Evolutionary conservation across 306 rosid genomes (phyloP), one percentile per base, ranked within the genome.

Genomic region (Dryas alaskensis): DNA sequence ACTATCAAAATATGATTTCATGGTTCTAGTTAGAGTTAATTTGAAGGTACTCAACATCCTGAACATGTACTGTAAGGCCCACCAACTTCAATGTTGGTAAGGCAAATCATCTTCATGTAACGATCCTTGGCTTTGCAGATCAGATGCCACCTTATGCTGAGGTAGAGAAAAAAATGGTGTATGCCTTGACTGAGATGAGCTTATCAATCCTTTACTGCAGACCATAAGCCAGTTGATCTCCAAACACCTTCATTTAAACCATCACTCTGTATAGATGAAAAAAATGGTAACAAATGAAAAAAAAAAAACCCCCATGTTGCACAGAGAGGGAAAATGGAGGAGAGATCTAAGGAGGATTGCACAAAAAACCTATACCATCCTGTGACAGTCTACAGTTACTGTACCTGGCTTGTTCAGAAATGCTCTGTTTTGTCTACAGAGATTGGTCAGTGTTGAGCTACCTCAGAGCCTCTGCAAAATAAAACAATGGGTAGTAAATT

Each of bases 281-380:
- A 31, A 22, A 22, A 22, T 22, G 22, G 22, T n/a, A n/a, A n/a
- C n/a, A n/a, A n/a, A n/a, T n/a, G n/a, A n/a, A n/a, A n/a, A n/a
- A 22, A 22, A 22, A 22, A 22, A 22, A 22, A 22, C 0, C 22
- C 22, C 37, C 37, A 31, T 31, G 37, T 31, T 31, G 37, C 3
- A 31, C 37, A 31, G 37, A 31, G 37, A 31, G 37, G 22, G 6
- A 53, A 7, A 53, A 53, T 2, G 0, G 17, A 31, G 8, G 43
- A 66, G 70, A 45, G 51, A 10, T 47, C 43, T 17, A 39, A 50
- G 22, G 13, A 67, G 14, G 60, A 54, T 68, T 37, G 59, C 72
- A 31, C 72, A 13, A 49, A 10, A 39, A 6, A 49, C 11, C 45
- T 31, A 3, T n/a, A 64, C 49, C 31, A 16, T 64, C 43, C 50